These are phyloP conservation scores for Solanum verrucosum DNA, from an alignment of 257 asterid species.

Conservation along the genomic window DNA sequence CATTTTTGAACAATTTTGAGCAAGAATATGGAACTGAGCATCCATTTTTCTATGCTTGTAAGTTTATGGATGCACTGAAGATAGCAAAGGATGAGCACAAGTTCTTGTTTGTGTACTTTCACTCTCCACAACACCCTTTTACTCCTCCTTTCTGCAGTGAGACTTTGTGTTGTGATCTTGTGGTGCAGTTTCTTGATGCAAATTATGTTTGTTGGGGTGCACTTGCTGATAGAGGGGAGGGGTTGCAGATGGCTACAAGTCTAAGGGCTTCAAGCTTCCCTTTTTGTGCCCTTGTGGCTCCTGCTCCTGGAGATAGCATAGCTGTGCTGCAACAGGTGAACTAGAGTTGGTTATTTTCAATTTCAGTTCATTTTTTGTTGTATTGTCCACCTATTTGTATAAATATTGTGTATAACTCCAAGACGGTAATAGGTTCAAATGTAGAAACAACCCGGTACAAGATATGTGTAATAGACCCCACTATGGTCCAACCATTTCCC, in stretches of 20 bases:
- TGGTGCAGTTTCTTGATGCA: conserved; percentile 75
- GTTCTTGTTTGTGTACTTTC: conserved; percentile 67
- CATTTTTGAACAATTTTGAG: conserved; percentile 52
- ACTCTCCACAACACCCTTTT: conserved; percentile 67
- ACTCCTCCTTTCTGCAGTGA: conserved; percentile 59
- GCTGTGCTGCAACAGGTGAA: conserved; percentile 69
- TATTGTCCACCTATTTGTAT: background rate
- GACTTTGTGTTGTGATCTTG: conserved; percentile 61
- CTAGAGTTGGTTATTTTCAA: background rate
- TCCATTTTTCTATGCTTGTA: conserved; percentile 77
- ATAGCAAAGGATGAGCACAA: conserved; percentile 56
- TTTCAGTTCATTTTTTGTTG: background rate
- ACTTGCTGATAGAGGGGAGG: conserved; percentile 54
- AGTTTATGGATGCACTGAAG: conserved; percentile 47
- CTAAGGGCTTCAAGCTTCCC: conserved; percentile 51
- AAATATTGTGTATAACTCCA: background rate
- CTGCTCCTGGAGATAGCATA: conserved; percentile 51
- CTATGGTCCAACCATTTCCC: background rate
- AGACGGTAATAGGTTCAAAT: background rate
- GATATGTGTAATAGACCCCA: background rate
- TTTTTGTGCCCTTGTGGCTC: conserved; percentile 72
- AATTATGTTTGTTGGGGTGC: conserved; percentile 80
- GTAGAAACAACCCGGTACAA: background rate
- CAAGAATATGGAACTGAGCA: conserved; percentile 55
- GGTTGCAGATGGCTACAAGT: conserved; percentile 40